These are phyloP conservation scores for Aspergillus persii DNA, from an alignment of 2,329 filamentous ascomycete species.

Conservation along the genomic window DNA sequence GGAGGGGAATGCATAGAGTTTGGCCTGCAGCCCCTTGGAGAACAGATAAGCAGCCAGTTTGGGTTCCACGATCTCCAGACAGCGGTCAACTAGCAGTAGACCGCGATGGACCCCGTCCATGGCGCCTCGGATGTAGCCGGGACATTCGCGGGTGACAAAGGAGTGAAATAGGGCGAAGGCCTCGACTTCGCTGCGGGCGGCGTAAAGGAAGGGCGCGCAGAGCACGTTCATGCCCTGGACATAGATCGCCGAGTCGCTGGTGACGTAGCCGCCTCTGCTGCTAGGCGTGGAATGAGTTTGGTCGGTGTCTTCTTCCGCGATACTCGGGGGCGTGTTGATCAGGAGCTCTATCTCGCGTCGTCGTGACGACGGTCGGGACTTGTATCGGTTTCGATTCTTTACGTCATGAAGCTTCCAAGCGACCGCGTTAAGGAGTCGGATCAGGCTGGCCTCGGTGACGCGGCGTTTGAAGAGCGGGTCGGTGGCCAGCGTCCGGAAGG, in stretches of 20 bases:
- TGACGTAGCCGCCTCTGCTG: constrained; percentile 26
- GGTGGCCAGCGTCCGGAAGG: constrained; percentile 92
- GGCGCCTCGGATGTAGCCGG: constrained; percentile 88
- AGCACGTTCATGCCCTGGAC: constrained; percentile 99
- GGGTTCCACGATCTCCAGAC: constrained; percentile 85
- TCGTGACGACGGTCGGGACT: constrained; percentile 38
- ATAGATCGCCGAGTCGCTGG: constrained; percentile 76
- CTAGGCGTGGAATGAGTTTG: constrained; percentile 15
- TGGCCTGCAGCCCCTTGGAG: constrained; percentile 81
- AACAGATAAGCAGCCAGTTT: constrained; percentile 82
- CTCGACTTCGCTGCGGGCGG: constrained; percentile 88
- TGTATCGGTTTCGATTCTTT: constrained; percentile 56
- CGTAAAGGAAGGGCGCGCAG: constrained; percentile 92
- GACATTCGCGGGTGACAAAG: constrained; percentile 82
- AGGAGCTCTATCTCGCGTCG: constrained; percentile 47
- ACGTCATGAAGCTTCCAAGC: constrained; percentile 91
- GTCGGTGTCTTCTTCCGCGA: constrained; percentile 47
- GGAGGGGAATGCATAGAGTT: constrained; percentile 94
- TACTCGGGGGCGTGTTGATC: constrained; percentile 38
- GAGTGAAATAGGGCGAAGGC: constrained; percentile 89
- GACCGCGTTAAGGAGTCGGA: constrained; percentile 88
- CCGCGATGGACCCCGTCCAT: constrained; percentile 98
- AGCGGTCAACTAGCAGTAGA: constrained; percentile 85
- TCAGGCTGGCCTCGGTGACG: constrained; percentile 92
- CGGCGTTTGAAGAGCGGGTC: constrained; percentile 95